Percentiles rank a stretch among this genome's conserved stretches.
Evolutionary conservation across 768 basidiomycete species (phyloP).

Genomic region (Leccinum disarticulatum): DNA sequence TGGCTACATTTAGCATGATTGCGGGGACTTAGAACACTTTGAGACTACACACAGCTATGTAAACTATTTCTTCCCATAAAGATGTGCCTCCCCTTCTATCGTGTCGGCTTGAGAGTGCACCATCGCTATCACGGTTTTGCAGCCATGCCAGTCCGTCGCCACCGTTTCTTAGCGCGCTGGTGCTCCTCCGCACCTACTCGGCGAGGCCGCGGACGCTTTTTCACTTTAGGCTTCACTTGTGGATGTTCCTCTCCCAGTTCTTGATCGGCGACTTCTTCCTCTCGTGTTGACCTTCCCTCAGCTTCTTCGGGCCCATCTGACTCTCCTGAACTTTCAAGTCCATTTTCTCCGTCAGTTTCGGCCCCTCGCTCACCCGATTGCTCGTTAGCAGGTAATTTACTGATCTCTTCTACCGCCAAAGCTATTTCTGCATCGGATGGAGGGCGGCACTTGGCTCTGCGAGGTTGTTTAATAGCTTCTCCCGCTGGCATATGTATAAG

Average conservation of each 20-base stretch:
- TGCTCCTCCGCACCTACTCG: conserved; percentile 11
- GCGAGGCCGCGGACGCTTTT: conserved; percentile 22
- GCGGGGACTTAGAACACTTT: background rate
- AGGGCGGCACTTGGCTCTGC: conserved; percentile 21
- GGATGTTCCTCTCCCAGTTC: conserved; percentile 1
- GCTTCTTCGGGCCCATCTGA: conserved; percentile 9
- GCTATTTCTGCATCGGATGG: conserved; percentile 23
- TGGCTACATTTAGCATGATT: background rate
- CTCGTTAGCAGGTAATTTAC: background rate
- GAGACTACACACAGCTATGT: background rate
- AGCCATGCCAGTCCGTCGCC: conserved; percentile 3
- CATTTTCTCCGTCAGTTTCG: background rate
- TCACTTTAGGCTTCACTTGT: background rate
- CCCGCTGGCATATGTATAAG: conserved; percentile 14
- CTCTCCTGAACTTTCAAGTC: conserved; percentile 11
- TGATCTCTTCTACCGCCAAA: conserved; percentile 16
- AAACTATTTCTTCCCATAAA: background rate
- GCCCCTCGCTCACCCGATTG: background rate
- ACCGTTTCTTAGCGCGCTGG: conserved; percentile 14
- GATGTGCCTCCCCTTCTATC: background rate
- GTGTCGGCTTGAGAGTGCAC: background rate
- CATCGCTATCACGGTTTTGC: conserved; percentile 4
- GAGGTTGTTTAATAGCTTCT: conserved; percentile 24
- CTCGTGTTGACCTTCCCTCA: conserved; percentile 11
- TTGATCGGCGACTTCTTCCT: conserved; percentile 3